Base-by-base conservation (phyloP, 257 asterid species). In the Solanum clarkiae region DNA sequence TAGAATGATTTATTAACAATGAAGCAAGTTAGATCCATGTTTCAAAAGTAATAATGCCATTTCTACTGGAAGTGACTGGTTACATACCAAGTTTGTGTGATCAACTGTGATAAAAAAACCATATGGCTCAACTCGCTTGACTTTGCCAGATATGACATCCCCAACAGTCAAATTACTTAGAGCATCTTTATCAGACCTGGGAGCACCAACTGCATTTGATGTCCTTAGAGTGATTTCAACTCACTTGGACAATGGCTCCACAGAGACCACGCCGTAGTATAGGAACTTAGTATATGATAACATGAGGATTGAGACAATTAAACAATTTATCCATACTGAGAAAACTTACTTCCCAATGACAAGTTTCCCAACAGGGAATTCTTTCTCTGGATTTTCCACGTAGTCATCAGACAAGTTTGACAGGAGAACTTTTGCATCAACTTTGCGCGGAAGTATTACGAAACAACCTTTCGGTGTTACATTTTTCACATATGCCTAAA, bases 201-300 rank as follows among this genome's bases (percentile, higher is more conserved):
- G 80, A 51, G 84, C 88, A 77, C 66, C 65, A 69, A 4, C 65
- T 66, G 90, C 88, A 86, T 62, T 89, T 81, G 97, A 91, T 86
- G 97, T 95, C 89, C 88, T 96, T 14, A 97, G 97, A 80, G 95
- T 91, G 79, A 95, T 94, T 90, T 95, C 98, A 71, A 94, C 92
- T 84, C 98, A 95, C 94, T 92, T 95, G 49, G 98, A 94, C 83
- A 92, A 85, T 24, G 96, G 94, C 88, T 97, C 99, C 88, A 97
- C 98, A 1, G 94, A 90, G 26, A 93, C 87, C 90, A 97, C 95
- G 96, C 99, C 95, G 92, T 92, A 89, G 70, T 80, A 83, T 36
- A 53, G 70, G 26, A 49, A 45, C 84, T 91, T 86, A 93, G 87
- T 53, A 86, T 83, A 81, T 75, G 42, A 85, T 49, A 88, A 81